Evolutionary conservation across 768 basidiomycete species (phyloP), one percentile per base, ranked within the genome.

Genomic region (Chlorophyllum brunneum): DNA sequence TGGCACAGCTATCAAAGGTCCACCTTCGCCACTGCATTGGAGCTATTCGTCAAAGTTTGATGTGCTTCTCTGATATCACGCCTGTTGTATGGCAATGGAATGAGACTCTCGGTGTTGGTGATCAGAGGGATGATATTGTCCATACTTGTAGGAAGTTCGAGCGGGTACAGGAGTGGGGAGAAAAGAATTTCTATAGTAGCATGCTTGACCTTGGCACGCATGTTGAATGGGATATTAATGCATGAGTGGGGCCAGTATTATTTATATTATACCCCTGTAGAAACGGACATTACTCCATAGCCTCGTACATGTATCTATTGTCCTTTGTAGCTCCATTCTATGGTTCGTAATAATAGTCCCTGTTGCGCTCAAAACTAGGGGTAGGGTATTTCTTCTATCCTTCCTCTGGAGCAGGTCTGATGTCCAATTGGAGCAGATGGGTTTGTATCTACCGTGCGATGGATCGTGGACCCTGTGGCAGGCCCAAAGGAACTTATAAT

Each of bases 11-110:
- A 15, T 45, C 52, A 22, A 33, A 47, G 18, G 48, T 58, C n/a
- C 62, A 63, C 54, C 33, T 61, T 22, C 24, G 44, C 13, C 62
- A 63, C 43, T 63, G 62, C 40, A 49, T 63, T 22, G 56, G 60
- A 38, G 49, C 31, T 23, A 56, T 63, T 33, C 55, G 62, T 20
- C 55, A 61, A 27, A 49, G 56, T 11, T 42, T 63, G 33, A 61
- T 61, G 61, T 62, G 61, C 42, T 54, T 46, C 11, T 54, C 53
- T 20, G 62, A 63, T 51, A 42, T 64, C 13, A 51, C 56, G 10
- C 39, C 55, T 22, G 54, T 54, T 16, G 56, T 63, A 2, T 64
- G 61, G 62, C 47, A 57, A 37, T 64, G 63, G 63, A 47, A 58
- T 30, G 55, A 55, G 30, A 39, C 56, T 0, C 30, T 43, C 0